phyloP scores from a whole-genome alignment of 257 asterid genomes.

The Datura wrightii region DNA sequence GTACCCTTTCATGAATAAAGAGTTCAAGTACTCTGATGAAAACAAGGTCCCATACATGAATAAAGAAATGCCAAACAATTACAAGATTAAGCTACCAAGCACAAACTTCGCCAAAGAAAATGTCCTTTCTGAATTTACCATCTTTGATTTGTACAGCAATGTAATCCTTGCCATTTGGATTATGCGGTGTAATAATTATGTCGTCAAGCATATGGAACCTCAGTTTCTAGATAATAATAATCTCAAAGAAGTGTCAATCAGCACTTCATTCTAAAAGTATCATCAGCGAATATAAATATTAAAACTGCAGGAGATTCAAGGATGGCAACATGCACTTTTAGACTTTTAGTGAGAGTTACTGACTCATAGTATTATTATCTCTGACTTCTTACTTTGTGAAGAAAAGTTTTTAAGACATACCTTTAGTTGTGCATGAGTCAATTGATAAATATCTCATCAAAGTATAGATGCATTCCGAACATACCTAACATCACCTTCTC shows the following conservation, averaged over 20 bases:
- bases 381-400: conserved; percentile 7
- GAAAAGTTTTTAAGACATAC: background rate
- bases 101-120: background rate
- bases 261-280: conserved; percentile 11
- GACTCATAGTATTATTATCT: background rate
- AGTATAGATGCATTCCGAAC: conserved; percentile 29
- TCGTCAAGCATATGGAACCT: background rate
- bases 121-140: background rate
- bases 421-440: conserved; percentile 14
- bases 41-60: background rate
- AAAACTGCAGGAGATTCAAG: conserved; percentile 6
- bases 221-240: conserved; percentile 17
- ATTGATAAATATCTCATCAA: background rate
- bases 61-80: background rate
- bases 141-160: background rate
- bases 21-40: conserved; percentile 20
- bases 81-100: conserved; percentile 8
- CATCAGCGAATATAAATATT: background rate
- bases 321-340: background rate
- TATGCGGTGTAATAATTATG: background rate
- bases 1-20: conserved; percentile 4
- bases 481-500: conserved; percentile 93
- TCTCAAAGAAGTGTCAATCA: background rate
- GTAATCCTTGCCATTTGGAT: background rate
- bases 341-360: background rate